phyloP scores from a whole-genome alignment of 2,329 filamentous ascomycete genomes.

The Pseudogymnoascus sp. region DNA sequence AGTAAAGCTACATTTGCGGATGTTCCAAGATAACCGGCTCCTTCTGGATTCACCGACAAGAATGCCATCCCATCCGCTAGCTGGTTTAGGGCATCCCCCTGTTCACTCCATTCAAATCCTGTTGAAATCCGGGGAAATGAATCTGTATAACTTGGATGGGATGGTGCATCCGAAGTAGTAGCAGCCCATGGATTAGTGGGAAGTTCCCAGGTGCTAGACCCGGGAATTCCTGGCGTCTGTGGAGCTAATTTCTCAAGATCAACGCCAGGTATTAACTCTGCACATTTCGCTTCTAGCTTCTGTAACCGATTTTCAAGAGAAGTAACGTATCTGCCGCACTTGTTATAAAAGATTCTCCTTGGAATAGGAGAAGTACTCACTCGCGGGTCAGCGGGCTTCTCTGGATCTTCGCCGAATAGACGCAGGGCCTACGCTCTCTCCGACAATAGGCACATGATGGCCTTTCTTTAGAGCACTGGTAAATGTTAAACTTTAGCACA shows the following conservation, averaged over 20 bases:
- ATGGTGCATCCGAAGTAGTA: not conserved
- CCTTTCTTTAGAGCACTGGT: constrained; percentile 7
- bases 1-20: constrained; percentile 29
- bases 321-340: constrained; percentile 29
- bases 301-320: constrained; percentile 34
- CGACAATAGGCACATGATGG: not conserved
- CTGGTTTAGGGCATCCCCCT: constrained; percentile 21
- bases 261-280: constrained; percentile 32
- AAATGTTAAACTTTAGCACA: not conserved
- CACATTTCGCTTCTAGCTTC: constrained; percentile 32
- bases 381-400: constrained; percentile 8
- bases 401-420: constrained; percentile 4
- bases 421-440: not conserved
- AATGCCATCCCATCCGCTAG: constrained; percentile 32
- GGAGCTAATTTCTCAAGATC: constrained; percentile 26
- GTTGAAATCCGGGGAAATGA: constrained; percentile 27
- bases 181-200: not conserved
- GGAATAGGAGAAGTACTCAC: not conserved
- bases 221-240: not conserved
- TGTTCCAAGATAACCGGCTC: constrained; percentile 30
- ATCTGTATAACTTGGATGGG: not conserved
- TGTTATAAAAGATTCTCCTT: not conserved
- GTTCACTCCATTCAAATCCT: constrained; percentile 30
- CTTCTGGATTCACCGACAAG: constrained; percentile 30
- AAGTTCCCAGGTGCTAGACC: not conserved